Conservation (phyloP, 2,329 filamentous ascomycete genomes). For the Calycina marina region DNA sequence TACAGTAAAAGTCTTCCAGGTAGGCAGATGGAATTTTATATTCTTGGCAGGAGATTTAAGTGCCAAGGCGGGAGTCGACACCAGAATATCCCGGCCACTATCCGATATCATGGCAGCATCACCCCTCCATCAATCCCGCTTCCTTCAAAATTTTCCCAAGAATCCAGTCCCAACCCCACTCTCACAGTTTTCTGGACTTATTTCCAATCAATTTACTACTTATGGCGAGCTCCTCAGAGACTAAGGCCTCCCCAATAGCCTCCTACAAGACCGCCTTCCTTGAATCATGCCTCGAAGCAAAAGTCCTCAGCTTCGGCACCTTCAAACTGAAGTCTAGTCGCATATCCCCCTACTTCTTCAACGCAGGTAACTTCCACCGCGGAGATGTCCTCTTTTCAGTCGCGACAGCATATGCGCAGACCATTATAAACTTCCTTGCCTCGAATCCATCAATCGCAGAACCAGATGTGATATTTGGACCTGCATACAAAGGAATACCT, state of each 20-base stretch:
- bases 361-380: slow-evolving; percentile 80
- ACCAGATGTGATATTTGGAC: slow-evolving; percentile 23
- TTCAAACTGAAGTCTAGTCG: slow-evolving; percentile 40
- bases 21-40: too few species aligned
- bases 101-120: too few species aligned
- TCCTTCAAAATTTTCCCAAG: too few species aligned
- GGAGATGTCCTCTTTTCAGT: slow-evolving; percentile 65
- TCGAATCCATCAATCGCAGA: slow-evolving; percentile 1
- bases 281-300: slow-evolving; percentile 48
- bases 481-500: slow-evolving; percentile 94
- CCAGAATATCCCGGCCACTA: too few species aligned
- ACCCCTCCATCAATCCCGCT: too few species aligned
- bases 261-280: slow-evolving; percentile 63
- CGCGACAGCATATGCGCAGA: slow-evolving; percentile 63
- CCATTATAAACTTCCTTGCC: slow-evolving; percentile 29
- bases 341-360: slow-evolving; percentile 93
- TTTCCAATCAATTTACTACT: neutral
- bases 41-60: too few species aligned
- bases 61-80: too few species aligned
- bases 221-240: neutral
- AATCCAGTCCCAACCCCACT: too few species aligned
- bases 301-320: slow-evolving; percentile 53
- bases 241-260: slow-evolving; percentile 26
- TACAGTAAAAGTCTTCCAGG: too few species aligned
- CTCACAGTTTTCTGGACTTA: too few species aligned